A percentile compares a stretch with the other conserved stretches of the same genome.
phyloP scores from a whole-genome alignment of 352 stramenopile genomes.

The Phytophthora capsici region DNA sequence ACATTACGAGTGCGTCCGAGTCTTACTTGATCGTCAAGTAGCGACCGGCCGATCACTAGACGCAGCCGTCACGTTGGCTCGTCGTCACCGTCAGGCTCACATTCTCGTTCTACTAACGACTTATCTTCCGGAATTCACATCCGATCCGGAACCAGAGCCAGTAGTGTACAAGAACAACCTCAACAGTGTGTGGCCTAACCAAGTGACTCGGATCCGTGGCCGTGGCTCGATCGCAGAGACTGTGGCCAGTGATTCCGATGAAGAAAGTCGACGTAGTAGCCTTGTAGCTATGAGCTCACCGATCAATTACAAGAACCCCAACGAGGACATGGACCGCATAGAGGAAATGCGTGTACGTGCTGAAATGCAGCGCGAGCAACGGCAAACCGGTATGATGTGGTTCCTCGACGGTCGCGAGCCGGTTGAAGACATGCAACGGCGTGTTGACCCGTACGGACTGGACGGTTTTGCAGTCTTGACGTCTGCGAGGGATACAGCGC shows the following conservation, averaged over 20 bases:
- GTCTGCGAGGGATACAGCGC: slow-evolving; percentile 31
- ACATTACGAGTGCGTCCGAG: slow-evolving; percentile 75
- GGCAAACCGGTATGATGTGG: slow-evolving; percentile 43
- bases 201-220: slow-evolving; percentile 10
- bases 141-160: slow-evolving; percentile 26
- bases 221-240: slow-evolving; percentile 48
- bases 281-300: slow-evolving; percentile 27
- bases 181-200: slow-evolving; percentile 6
- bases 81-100: slow-evolving; percentile 63
- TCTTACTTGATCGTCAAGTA: slow-evolving; percentile 48
- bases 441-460: slow-evolving; percentile 26
- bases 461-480: slow-evolving; percentile 43
- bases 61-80: slow-evolving; percentile 58
- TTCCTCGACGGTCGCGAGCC: slow-evolving; percentile 48
- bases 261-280: slow-evolving; percentile 38
- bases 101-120: slow-evolving; percentile 76
- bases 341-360: slow-evolving; percentile 32
- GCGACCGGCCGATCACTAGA: slow-evolving; percentile 41
- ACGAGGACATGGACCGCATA: slow-evolving; percentile 16
- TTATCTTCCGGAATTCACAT: slow-evolving; percentile 59
- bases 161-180: slow-evolving; percentile 18
- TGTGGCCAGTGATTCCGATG: slow-evolving; percentile 42
- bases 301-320: slow-evolving; percentile 31
- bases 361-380: slow-evolving; percentile 46
- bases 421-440: slow-evolving; percentile 41